Evolutionary conservation across 2,329 filamentous ascomycete species (phyloP).

Genomic region (Nemania sp.): DNA sequence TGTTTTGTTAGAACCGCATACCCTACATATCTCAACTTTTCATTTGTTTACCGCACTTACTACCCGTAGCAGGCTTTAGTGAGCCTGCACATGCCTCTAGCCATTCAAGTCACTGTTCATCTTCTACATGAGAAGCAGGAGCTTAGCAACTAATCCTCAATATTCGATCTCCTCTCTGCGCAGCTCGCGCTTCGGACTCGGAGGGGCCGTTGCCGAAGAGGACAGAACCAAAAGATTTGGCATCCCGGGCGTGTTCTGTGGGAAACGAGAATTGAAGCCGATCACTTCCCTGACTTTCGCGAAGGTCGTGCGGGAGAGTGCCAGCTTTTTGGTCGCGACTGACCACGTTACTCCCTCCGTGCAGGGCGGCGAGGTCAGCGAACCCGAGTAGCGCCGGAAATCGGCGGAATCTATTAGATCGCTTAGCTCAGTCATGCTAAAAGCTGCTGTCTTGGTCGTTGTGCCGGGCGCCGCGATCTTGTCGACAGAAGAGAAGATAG

Average conservation of each 20-base stretch:
- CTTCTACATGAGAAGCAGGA: too few species aligned
- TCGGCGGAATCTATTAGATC: conserved; percentile 41
- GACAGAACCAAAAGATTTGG: conserved; percentile 42
- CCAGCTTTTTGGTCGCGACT: conserved; percentile 48
- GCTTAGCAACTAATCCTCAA: too few species aligned
- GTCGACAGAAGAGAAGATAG: conserved; percentile 47
- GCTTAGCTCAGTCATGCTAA: conserved; percentile 50
- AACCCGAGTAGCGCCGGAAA: conserved; percentile 51
- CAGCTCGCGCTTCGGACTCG: too few species aligned
- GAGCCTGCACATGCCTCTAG: too few species aligned
- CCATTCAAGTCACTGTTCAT: too few species aligned
- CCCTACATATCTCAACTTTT: too few species aligned
- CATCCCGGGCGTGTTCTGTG: conserved; percentile 48
- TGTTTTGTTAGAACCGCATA: too few species aligned
- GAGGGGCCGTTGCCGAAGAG: too few species aligned
- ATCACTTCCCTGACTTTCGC: conserved; percentile 46
- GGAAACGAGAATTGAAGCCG: conserved; percentile 52
- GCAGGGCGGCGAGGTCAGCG: conserved; percentile 55
- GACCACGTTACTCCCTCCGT: conserved; percentile 52
- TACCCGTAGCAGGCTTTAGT: too few species aligned
- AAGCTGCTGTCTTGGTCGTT: conserved; percentile 44
- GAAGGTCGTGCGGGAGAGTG: conserved; percentile 45
- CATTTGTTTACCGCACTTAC: too few species aligned
- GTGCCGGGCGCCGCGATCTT: conserved; percentile 49
- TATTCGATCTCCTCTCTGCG: too few species aligned